phyloP scores from a whole-genome alignment of 805 yeast genomes.

The Candida nemodendra region DNA sequence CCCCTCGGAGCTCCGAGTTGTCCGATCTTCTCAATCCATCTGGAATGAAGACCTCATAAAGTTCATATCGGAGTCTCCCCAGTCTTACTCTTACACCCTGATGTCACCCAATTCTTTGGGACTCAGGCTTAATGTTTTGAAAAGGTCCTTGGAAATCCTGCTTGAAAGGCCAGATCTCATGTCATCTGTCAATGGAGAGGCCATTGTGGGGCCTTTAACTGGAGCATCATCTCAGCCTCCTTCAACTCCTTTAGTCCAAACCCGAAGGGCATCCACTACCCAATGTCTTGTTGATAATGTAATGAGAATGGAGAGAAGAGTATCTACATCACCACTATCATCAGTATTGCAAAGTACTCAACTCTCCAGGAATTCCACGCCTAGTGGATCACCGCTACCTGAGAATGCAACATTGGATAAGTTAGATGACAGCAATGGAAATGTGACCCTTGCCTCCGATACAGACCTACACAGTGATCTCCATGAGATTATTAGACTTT shows the following conservation, averaged over 20 bases:
- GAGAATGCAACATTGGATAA: neutral
- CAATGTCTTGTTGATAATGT: conserved; percentile 24
- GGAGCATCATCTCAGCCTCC: neutral
- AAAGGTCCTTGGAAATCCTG: conserved; percentile 71
- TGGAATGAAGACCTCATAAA: conserved; percentile 45
- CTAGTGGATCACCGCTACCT: neutral
- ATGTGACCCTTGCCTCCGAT: conserved; percentile 14
- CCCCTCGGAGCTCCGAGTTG: neutral
- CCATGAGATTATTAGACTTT: conserved; percentile 46
- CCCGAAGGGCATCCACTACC: conserved; percentile 18
- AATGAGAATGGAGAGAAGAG: conserved; percentile 38
- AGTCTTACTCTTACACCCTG: conserved; percentile 82
- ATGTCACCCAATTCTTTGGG: conserved; percentile 79
- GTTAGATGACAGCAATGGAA: conserved; percentile 6
- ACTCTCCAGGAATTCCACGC: conserved; percentile 1
- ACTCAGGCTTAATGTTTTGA: conserved; percentile 68
- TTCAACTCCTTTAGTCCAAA: conserved; percentile 1
- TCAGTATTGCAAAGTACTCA: conserved; percentile 41
- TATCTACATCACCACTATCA: conserved; percentile 47
- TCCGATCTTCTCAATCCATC: neutral
- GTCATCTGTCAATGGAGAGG: conserved; percentile 15
- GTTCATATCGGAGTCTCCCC: conserved; percentile 78
- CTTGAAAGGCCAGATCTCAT: conserved; percentile 55
- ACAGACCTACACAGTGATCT: conserved; percentile 39
- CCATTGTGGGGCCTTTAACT: neutral